Percentiles rank a stretch among this genome's conserved stretches.
phyloP scores from a whole-genome alignment of 345 rosid genomes.

The Isatis tinctoria region DNA sequence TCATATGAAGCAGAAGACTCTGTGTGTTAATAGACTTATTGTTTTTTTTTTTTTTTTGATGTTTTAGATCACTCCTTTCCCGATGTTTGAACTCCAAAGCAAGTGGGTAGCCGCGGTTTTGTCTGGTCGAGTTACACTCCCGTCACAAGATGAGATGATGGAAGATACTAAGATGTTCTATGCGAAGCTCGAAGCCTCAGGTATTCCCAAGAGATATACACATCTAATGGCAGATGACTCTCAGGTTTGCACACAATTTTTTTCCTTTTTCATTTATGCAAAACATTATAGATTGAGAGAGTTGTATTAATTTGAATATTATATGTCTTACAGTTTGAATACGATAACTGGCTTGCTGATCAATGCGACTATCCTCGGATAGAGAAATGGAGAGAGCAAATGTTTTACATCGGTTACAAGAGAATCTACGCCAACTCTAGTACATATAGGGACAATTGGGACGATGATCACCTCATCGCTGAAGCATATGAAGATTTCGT shows the following conservation, averaged over 20 bases:
- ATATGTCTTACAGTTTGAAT: constrained; percentile 34
- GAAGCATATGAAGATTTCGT: constrained; percentile 44
- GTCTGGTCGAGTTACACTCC: background rate
- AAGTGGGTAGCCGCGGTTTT: background rate
- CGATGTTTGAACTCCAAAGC: constrained; percentile 14
- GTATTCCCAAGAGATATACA: constrained; percentile 53
- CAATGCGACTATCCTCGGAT: constrained; percentile 11
- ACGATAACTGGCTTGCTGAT: constrained; percentile 37
- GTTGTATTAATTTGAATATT: background rate
- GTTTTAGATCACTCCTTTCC: background rate
- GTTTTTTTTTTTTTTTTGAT: background rate
- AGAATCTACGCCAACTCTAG: constrained; percentile 5
- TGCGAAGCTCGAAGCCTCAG: constrained; percentile 42
- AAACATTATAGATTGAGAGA: background rate
- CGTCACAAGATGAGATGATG: constrained; percentile 1
- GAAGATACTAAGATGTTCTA: constrained; percentile 45
- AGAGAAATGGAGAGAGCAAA: constrained; percentile 48
- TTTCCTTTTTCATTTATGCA: background rate
- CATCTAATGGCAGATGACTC: constrained; percentile 27
- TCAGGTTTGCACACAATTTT: background rate
- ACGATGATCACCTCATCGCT: constrained; percentile 38
- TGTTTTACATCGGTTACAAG: constrained; percentile 15
- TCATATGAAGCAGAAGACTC: background rate
- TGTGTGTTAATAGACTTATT: background rate
- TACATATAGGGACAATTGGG: constrained; percentile 52